phyloP scores from a whole-genome alignment of 2,329 filamentous ascomycete genomes.

The Calycina herbarum region DNA sequence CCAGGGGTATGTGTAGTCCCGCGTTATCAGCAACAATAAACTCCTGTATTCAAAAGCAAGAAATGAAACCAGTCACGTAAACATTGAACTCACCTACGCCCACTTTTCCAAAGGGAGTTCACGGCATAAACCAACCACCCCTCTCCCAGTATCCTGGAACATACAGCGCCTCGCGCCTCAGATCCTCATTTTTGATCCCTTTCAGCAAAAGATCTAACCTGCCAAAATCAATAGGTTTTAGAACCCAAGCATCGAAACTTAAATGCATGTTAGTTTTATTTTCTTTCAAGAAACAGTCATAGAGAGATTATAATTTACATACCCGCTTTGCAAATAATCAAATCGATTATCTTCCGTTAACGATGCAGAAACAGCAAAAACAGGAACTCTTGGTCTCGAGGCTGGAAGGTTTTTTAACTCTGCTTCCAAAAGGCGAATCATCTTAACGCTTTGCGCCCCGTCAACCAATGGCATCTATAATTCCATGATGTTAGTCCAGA shows the following conservation, averaged over 20 bases:
- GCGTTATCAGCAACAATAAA: neutral
- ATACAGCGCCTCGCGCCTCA: conserved; percentile 22
- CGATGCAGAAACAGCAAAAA: conserved; percentile 30
- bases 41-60: neutral
- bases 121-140: conserved; percentile 32
- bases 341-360: conserved; percentile 26
- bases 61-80: neutral
- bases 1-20: neutral
- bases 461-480: conserved; percentile 31
- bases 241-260: conserved; percentile 31
- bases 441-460: conserved; percentile 25
- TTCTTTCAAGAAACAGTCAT: too few relatives aligned
- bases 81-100: neutral
- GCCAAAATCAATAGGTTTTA: conserved; percentile 29
- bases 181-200: conserved; percentile 20
- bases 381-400: conserved; percentile 21
- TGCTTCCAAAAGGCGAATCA: conserved; percentile 29
- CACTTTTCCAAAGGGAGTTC: neutral
- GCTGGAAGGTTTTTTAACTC: conserved; percentile 13
- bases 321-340: conserved; percentile 32
- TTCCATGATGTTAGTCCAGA: neutral
- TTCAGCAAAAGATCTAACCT: conserved; percentile 27
- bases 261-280: neutral
- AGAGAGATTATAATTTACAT: conserved; percentile 7
- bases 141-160: conserved; percentile 24